Evolutionary conservation across 768 basidiomycete species (phyloP), one percentile per base, ranked within the genome.

Genomic region (Krasilnikovozyma curviuscula): DNA sequence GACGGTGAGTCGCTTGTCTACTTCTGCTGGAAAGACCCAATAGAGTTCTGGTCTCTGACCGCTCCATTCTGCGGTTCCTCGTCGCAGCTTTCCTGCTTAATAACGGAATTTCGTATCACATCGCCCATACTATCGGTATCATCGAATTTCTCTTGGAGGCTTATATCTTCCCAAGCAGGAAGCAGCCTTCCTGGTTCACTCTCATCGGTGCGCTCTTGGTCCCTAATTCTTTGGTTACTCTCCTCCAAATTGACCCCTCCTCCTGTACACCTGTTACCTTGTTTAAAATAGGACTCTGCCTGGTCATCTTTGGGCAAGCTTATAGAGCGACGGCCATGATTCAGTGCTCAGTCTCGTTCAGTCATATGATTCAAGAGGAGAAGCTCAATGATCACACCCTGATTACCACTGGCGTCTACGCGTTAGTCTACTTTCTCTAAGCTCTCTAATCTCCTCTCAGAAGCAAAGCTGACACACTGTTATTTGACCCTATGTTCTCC

Each of bases 271-370:
- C 33, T 13, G 14, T 46, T 40, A 40, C 32, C 12, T 40, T 35
- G n/a, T n/a, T n/a, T n/a, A n/a, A n/a, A 47, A 6, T 52, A 88
- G 89, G 84, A 21, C 64, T 84, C 33, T 38, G 67, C 1, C 39
- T 83, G 54, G 75, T 80, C 10, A 19, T 81, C 16, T 47, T 70
- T 19, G 85, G 85, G 6, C 93, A 98, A 65, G 54, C 67, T 3
- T 61, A 95, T 53, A 75, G 93, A 40, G 88, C 88, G 7, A 58
- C 72, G 19, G 89, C 93, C n/a, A 98, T 98, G 93, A 80, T 93
- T 44, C 84, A 89, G 54, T 93, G 93, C 2, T 75, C 81, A 14
- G 77, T 77, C 45, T 93, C 83, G 60, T 98, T 98, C 67, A 88
- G 86, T 8, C 93, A 98, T 69, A 61, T 76, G 0, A 75, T 98